These are phyloP conservation scores for Lactarius evosmus DNA, from an alignment of 768 basidiomycete genomes.

Conservation along the genomic window DNA sequence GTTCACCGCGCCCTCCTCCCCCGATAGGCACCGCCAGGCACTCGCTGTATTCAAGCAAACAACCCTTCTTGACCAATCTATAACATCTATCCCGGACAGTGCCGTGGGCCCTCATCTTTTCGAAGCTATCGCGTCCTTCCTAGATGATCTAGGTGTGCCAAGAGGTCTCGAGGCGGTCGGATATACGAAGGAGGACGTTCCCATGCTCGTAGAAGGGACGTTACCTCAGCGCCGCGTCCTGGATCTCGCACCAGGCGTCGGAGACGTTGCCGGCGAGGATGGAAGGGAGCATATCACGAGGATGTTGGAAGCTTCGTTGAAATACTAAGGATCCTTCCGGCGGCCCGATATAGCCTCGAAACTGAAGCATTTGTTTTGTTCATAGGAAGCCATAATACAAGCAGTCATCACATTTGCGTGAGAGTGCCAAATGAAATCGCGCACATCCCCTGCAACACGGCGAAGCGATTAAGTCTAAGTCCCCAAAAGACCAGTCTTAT, in stretches of 20 bases:
- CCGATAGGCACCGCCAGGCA: slow-evolving; percentile 85
- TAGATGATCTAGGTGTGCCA: slow-evolving; percentile 80
- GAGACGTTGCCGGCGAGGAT: slow-evolving; percentile 77
- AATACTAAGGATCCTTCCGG: slow-evolving; percentile 50
- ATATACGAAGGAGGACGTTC: slow-evolving; percentile 63
- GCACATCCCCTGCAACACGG: slow-evolving; percentile 59
- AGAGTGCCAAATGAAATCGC: slow-evolving; percentile 57
- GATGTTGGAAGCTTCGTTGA: slow-evolving; percentile 77
- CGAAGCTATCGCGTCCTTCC: slow-evolving; percentile 85
- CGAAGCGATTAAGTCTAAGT: slow-evolving; percentile 45
- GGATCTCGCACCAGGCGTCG: slow-evolving; percentile 89
- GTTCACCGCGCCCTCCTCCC: slow-evolving; percentile 92
- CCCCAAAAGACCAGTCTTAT: slow-evolving; percentile 9
- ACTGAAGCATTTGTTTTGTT: neutral
- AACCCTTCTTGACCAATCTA: slow-evolving; percentile 62
- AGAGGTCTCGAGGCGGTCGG: slow-evolving; percentile 83
- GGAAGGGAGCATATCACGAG: slow-evolving; percentile 75
- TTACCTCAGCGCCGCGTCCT: slow-evolving; percentile 89
- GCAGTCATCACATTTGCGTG: slow-evolving; percentile 29
- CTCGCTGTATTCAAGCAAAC: slow-evolving; percentile 77
- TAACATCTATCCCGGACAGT: slow-evolving; percentile 70
- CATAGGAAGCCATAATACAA: neutral
- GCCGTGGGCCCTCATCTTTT: slow-evolving; percentile 76
- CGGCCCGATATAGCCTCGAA: neutral
- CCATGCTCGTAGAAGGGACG: slow-evolving; percentile 83